Conservation (phyloP, 140 eudicot species). For the Bidens hawaiensis region DNA sequence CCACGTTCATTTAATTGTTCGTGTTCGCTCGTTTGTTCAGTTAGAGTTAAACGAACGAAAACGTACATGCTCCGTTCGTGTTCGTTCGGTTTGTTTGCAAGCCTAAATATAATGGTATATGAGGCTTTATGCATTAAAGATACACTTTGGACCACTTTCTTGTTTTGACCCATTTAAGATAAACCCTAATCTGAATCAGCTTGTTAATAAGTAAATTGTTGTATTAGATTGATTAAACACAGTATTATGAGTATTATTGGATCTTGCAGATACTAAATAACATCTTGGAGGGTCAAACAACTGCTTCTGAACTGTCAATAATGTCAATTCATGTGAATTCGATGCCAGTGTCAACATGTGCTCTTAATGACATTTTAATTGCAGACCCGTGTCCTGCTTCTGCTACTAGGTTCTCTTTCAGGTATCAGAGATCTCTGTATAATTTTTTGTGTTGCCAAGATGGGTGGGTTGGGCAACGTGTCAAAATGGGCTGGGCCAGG, state of each 20-base stretch:
- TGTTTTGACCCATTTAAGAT: neutral
- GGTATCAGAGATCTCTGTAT: slow-evolving; percentile 32
- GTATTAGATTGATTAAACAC: slow-evolving; percentile 1
- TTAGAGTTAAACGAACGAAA: no score
- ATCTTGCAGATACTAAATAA: slow-evolving; percentile 53
- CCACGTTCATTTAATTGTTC: no score
- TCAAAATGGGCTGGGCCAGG: neutral
- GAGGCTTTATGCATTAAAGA: neutral
- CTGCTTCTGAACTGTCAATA: slow-evolving; percentile 65
- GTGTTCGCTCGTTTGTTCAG: no score
- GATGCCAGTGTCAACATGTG: slow-evolving; percentile 39
- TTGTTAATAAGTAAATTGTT: neutral
- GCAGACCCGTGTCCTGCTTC: slow-evolving; percentile 86
- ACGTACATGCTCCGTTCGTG: no score
- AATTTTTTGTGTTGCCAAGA: neutral
- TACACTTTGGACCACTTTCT: neutral
- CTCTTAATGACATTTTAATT: slow-evolving; percentile 67
- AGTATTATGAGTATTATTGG: neutral
- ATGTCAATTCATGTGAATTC: slow-evolving; percentile 61
- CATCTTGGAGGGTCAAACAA: slow-evolving; percentile 46
- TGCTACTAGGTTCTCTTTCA: slow-evolving; percentile 81
- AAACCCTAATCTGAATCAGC: neutral
- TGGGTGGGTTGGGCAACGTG: neutral
- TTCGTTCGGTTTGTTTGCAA: no score
- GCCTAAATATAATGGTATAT: neutral